Evolutionary conservation across 2,329 filamentous ascomycete genomes (phyloP).

Genomic region (Trichoderma brevicompactum): DNA sequence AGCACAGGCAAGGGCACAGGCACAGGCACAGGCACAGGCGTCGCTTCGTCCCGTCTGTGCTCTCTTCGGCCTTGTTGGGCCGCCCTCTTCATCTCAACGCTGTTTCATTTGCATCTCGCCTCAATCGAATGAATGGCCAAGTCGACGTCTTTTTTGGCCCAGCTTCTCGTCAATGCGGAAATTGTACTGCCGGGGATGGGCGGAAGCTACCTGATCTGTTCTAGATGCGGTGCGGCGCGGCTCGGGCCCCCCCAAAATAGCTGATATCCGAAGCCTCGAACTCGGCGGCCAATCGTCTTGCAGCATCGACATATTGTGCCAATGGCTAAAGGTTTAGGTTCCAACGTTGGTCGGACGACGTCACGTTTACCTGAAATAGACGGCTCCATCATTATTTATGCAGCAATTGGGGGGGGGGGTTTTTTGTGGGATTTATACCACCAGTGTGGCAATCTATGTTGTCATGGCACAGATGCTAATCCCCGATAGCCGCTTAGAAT

Average conservation of each 20-base stretch:
- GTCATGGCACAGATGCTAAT: constrained; percentile 2
- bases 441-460: constrained; percentile 16
- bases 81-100: not conserved
- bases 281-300: constrained; percentile 19
- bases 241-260: constrained; percentile 9
- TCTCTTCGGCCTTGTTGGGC: too few species aligned
- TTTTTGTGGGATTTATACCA: not conserved
- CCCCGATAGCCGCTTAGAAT: too few species aligned
- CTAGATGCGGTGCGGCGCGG: constrained; percentile 14
- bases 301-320: constrained; percentile 1
- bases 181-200: not conserved
- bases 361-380: constrained; percentile 19
- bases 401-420: not conserved
- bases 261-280: constrained; percentile 2
- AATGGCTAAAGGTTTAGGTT: not conserved
- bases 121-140: not conserved
- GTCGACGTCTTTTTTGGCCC: not conserved
- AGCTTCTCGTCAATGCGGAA: not conserved
- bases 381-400: not conserved
- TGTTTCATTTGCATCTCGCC: constrained; percentile 1
- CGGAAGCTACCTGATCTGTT: not conserved
- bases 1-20: not conserved
- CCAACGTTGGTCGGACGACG: not conserved
- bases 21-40: too few species aligned
- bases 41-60: too few species aligned